Conservation (phyloP, 2,329 filamentous ascomycete genomes). For the Stachybotrys elegans region DNA sequence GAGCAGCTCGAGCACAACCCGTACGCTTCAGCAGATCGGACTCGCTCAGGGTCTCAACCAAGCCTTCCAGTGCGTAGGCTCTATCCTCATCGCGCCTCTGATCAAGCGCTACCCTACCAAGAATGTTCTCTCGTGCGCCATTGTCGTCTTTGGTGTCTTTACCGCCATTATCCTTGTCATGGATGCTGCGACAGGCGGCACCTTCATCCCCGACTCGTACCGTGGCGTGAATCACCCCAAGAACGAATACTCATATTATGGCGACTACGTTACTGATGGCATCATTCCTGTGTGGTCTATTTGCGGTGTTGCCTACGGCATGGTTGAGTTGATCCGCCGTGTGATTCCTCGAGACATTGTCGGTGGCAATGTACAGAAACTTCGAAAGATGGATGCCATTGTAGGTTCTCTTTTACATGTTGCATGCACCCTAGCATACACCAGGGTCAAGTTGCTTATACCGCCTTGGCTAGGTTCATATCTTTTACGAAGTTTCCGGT, state of each 20-base stretch:
- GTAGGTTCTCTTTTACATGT: slow-evolving; percentile 10
- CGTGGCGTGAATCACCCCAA: background rate
- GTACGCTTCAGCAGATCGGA: slow-evolving; percentile 40
- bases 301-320: slow-evolving; percentile 37
- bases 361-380: slow-evolving; percentile 43
- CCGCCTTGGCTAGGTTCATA: slow-evolving; percentile 27
- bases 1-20: background rate
- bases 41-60: slow-evolving; percentile 44
- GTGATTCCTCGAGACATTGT: slow-evolving; percentile 48
- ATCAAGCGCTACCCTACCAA: slow-evolving; percentile 43
- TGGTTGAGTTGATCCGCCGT: slow-evolving; percentile 46
- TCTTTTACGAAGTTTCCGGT: slow-evolving; percentile 43
- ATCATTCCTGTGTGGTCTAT: slow-evolving; percentile 44
- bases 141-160: slow-evolving; percentile 40
- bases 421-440: no score
- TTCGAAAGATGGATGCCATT: slow-evolving; percentile 40
- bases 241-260: slow-evolving; percentile 1
- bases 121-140: slow-evolving; percentile 36
- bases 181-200: slow-evolving; percentile 42
- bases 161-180: slow-evolving; percentile 42
- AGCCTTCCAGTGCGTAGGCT: slow-evolving; percentile 44
- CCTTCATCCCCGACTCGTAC: slow-evolving; percentile 19
- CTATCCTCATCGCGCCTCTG: slow-evolving; percentile 44
- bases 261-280: slow-evolving; percentile 38
- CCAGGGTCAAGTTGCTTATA: no score